phyloP scores from a whole-genome alignment of 768 basidiomycete genomes.

The Leucosporidium scottii region DNA sequence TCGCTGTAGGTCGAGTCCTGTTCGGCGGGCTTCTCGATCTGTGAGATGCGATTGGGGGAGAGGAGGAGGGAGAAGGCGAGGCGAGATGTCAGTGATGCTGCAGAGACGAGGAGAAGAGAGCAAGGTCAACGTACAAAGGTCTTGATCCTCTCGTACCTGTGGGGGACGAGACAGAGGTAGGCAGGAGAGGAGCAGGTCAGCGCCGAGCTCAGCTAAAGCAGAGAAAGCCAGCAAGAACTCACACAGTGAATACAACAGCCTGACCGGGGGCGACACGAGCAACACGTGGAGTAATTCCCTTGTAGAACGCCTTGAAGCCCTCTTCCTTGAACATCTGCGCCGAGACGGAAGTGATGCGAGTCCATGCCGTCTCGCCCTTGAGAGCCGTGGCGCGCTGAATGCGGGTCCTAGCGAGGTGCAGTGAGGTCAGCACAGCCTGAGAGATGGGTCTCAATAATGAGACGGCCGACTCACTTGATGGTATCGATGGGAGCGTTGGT shows the following conservation, averaged over 20 bases:
- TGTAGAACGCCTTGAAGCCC: slow-evolving; percentile 86
- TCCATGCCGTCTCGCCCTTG: slow-evolving; percentile 67
- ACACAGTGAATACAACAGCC: slow-evolving; percentile 90
- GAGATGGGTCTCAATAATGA: neutral
- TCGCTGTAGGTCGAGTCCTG: neutral
- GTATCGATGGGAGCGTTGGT: slow-evolving; percentile 67
- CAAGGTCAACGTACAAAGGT: neutral
- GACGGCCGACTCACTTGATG: slow-evolving; percentile 33
- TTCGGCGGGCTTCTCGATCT: neutral
- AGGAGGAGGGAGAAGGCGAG: neutral
- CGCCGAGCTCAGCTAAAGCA: neutral
- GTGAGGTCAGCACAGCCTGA: neutral
- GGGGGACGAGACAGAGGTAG: neutral
- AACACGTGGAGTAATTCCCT: slow-evolving; percentile 95
- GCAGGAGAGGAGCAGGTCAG: neutral
- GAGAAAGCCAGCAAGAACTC: neutral
- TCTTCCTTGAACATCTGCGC: slow-evolving; percentile 90
- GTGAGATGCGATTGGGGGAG: neutral
- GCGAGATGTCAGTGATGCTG: neutral
- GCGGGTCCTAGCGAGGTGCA: slow-evolving; percentile 67
- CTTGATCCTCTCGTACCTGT: neutral
- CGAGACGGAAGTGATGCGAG: slow-evolving; percentile 72
- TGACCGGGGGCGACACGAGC: slow-evolving; percentile 87
- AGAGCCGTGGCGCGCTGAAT: slow-evolving; percentile 52
- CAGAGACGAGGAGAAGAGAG: neutral